These are phyloP conservation scores for Botrytis galanthina DNA, from an alignment of 2,329 filamentous ascomycete genomes.

Conservation along the genomic window DNA sequence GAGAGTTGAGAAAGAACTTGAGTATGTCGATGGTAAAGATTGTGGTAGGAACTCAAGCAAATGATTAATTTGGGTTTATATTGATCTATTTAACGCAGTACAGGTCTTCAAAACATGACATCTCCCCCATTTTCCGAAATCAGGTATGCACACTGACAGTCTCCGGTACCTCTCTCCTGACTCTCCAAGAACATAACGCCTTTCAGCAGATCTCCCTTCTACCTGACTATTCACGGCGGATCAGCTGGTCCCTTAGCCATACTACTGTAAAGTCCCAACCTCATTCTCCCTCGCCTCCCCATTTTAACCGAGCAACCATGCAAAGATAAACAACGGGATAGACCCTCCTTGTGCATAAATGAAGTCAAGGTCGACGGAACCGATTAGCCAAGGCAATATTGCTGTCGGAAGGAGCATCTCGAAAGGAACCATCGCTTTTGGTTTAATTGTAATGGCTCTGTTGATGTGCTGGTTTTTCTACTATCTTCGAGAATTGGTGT, in stretches of 20 bases:
- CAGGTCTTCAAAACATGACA: not conserved
- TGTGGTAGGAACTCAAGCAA: not conserved
- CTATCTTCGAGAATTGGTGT: not conserved
- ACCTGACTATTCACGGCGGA: constrained; percentile 56
- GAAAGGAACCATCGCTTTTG: no score
- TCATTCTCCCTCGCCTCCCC: constrained; percentile 16
- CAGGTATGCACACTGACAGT: not conserved
- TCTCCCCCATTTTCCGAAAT: not conserved
- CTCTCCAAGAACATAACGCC: constrained; percentile 53
- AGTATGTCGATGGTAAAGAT: not conserved
- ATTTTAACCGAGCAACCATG: constrained; percentile 19
- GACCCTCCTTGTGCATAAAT: no score
- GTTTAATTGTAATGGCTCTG: no score
- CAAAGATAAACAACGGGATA: constrained; percentile 20
- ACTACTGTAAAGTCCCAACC: constrained; percentile 10
- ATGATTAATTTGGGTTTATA: not conserved
- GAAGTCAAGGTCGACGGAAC: no score
- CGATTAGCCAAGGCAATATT: no score
- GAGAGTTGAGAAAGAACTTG: constrained; percentile 19
- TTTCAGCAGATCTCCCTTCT: constrained; percentile 55
- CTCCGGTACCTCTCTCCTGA: constrained; percentile 51
- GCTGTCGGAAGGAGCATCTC: no score
- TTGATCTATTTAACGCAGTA: not conserved
- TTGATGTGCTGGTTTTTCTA: no score
- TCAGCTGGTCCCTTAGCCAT: constrained; percentile 47